Evolutionary conservation across 2,329 filamentous ascomycete species (phyloP).

Genomic region (Colletotrichum abscissum): DNA sequence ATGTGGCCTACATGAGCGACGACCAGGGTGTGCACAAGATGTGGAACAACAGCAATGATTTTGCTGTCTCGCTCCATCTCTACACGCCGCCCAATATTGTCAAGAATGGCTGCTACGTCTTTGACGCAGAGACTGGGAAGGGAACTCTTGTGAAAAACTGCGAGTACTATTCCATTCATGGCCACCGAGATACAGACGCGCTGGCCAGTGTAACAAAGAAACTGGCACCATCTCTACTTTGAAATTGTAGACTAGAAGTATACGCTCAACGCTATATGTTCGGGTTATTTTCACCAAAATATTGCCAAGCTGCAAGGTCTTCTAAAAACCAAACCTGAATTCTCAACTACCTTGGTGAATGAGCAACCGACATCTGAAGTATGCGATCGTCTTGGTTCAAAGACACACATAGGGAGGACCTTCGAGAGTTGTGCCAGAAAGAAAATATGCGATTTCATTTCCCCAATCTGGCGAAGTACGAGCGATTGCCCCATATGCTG

Average conservation of each 20-base stretch:
- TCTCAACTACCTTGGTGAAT: too few species aligned
- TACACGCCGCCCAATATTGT: background rate
- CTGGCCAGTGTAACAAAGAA: background rate
- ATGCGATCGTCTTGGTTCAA: too few species aligned
- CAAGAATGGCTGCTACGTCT: background rate
- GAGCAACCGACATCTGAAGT: too few species aligned
- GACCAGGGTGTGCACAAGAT: constrained; percentile 87
- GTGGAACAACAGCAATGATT: constrained; percentile 77
- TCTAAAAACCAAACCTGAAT: too few species aligned
- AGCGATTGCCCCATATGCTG: too few species aligned
- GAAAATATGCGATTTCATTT: too few species aligned
- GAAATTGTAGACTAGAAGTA: background rate
- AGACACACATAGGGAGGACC: too few species aligned
- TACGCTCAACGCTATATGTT: too few species aligned
- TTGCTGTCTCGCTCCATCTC: constrained; percentile 83
- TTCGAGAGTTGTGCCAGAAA: too few species aligned
- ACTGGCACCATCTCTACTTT: background rate
- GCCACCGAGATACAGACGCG: background rate
- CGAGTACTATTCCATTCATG: background rate
- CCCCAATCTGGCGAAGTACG: rapidly evolving
- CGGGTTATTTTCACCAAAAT: too few species aligned
- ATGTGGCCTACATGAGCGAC: constrained; percentile 92
- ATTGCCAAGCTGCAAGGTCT: too few species aligned
- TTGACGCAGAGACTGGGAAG: background rate
- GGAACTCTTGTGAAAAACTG: background rate